These are phyloP conservation scores for Xylaria grammica DNA, from an alignment of 495 filamentous ascomycete genomes.

Conservation along the genomic window DNA sequence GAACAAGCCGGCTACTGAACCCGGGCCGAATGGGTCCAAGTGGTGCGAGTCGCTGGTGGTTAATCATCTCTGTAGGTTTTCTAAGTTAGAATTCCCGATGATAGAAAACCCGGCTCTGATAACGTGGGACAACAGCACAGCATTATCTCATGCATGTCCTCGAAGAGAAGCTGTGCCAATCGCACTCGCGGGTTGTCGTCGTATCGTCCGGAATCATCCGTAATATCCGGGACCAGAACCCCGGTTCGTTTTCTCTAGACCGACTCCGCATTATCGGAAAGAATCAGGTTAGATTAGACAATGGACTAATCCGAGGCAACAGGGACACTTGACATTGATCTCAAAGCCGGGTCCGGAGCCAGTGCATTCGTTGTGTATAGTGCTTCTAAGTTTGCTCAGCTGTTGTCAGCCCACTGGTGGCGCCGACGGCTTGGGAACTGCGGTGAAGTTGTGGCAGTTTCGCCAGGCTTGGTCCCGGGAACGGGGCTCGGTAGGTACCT, in stretches of 20 bases:
- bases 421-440: not conserved
- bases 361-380: not conserved
- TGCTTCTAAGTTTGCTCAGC: not conserved
- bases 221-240: not conserved
- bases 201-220: not conserved
- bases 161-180: not conserved
- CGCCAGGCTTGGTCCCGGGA: not conserved
- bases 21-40: not conserved
- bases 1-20: not conserved
- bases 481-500: not conserved
- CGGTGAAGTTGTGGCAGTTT: not conserved
- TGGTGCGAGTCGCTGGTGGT: not conserved
- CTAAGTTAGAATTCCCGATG: not conserved
- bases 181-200: not conserved
- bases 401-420: constrained; percentile 1
- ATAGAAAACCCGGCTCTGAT: not conserved
- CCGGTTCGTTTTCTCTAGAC: no score
- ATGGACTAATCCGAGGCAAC: no score
- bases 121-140: not conserved
- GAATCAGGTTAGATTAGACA: no score
- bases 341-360: no score
- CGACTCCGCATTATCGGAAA: no score
- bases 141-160: not conserved
- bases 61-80: not conserved
- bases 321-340: no score